These are phyloP conservation scores for Irpex sp. DNA, from an alignment of 1,284 basidiomycete genomes.

Conservation along the genomic window DNA sequence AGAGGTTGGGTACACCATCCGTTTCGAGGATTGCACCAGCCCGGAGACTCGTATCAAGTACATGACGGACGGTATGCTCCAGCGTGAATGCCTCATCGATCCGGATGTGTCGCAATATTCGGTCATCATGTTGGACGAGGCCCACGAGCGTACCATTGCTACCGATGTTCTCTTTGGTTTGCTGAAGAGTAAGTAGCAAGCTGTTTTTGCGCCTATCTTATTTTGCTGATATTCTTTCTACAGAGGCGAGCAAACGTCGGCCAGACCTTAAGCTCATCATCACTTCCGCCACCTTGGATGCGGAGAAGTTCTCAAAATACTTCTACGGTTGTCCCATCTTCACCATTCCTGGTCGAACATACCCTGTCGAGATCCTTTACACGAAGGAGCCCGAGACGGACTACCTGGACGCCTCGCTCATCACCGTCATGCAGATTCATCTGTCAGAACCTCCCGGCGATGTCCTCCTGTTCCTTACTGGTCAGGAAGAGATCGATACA, in stretches of 20 bases:
- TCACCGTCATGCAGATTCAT: conserved; percentile 99
- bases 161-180: conserved; percentile 98
- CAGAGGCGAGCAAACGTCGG: conserved; percentile 91
- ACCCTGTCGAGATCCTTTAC: conserved; percentile 95
- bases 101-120: conserved; percentile 92
- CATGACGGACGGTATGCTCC: conserved; percentile 99
- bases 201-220: background rate
- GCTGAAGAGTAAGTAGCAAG: conserved; percentile 76
- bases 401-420: conserved; percentile 96
- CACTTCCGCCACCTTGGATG: conserved; percentile 98
- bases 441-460: conserved; percentile 97
- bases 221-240: conserved; percentile 20
- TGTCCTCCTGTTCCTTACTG: conserved; percentile 95
- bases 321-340: conserved; percentile 99
- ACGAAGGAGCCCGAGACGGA: conserved; percentile 99
- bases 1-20: conserved; percentile 98
- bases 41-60: conserved; percentile 99
- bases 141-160: conserved; percentile 96
- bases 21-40: conserved; percentile 98
- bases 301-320: conserved; percentile 98
- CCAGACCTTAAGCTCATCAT: conserved; percentile 97
- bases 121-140: conserved; percentile 98
- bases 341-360: conserved; percentile 99
- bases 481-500: conserved; percentile 99
- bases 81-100: conserved; percentile 95